Base-by-base conservation (phyloP, 441 rosid genomes). In the Pelargonium myrrhifolium region DNA sequence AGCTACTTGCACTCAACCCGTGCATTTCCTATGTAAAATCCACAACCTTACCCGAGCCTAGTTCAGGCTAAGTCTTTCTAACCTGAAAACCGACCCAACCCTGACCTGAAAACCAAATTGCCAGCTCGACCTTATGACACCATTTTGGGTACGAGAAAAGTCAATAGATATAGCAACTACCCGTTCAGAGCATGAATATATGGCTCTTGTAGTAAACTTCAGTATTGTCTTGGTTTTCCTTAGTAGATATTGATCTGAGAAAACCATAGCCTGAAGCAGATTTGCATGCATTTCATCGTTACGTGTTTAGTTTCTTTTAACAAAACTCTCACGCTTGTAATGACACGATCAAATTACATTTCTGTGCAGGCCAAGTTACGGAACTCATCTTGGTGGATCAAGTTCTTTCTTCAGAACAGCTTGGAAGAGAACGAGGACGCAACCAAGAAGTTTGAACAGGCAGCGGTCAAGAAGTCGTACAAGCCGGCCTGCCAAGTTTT, bases 361-460 rank as follows among this genome's bases (percentile, higher is more conserved):
- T 51, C 58, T 51, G 21, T 51, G 58, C 18, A 51, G 58, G 58
- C 58, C 58, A 51, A 86, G 74, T 65, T 83, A 75, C 79, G 90
- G 80, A 86, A 87, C 69, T 64, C 82, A 1, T 64, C 84, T 20
- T 86, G 86, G 89, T 83, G 89, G 89, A 31, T 65, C 1, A 73
- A 72, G 35, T 86, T 42, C 71, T 81, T 84, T 64, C 60, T 70
- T 62, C 86, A 77, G 78, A 81, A 68, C 9, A 83, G 77, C 77
- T 70, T 84, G 71, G 89, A 88, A 66, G 84, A 79, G 79, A 80
- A 84, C 8, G 89, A 80, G 72, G 83, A 40, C 6, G 87, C 77
- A 0, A 31, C 66, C 7, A 80, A 83, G 73, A 83, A 83, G 75
- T 88, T 88, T 63, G 83, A 76, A 73, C 80, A 65, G 76, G 80